Evolutionary conservation across 2,329 filamentous ascomycete species (phyloP).

Genomic region (Fusarium lateritium): DNA sequence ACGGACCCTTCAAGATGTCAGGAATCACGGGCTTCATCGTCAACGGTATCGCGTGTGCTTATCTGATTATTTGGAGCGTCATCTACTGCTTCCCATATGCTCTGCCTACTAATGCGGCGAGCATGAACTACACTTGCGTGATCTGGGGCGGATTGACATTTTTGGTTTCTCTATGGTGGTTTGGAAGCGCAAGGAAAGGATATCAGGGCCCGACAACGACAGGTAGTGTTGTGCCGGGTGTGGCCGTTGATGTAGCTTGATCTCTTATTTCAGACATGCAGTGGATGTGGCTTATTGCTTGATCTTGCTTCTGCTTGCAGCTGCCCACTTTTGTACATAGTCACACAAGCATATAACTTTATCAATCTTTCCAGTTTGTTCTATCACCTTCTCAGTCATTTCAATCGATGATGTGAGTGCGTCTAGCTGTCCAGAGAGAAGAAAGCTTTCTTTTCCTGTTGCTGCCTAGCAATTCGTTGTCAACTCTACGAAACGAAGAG

Average conservation of each 20-base stretch:
- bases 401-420: no score
- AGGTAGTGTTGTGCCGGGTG: constrained; percentile 40
- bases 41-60: constrained; percentile 66
- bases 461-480: not conserved
- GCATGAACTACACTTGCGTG: constrained; percentile 68
- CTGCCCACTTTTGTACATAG: not conserved
- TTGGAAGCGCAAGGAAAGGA: constrained; percentile 50
- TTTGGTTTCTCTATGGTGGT: constrained; percentile 60
- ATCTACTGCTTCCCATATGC: constrained; percentile 73
- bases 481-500: not conserved
- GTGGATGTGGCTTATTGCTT: not conserved
- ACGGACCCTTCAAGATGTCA: constrained; percentile 72
- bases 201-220: constrained; percentile 46
- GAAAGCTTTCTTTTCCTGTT: no score
- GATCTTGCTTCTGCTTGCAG: not conserved
- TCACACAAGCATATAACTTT: not conserved
- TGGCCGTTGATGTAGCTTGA: constrained; percentile 40
- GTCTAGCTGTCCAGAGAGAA: no score
- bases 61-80: constrained; percentile 73
- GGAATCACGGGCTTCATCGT: constrained; percentile 63
- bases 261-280: not conserved
- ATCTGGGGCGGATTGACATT: constrained; percentile 61
- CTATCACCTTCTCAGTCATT: not conserved
- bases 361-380: not conserved
- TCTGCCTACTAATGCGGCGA: constrained; percentile 60